Evolutionary conservation across 192 early-diverging fungal genomes (phyloP).

Genomic region (Coemansia nantahalensis): DNA sequence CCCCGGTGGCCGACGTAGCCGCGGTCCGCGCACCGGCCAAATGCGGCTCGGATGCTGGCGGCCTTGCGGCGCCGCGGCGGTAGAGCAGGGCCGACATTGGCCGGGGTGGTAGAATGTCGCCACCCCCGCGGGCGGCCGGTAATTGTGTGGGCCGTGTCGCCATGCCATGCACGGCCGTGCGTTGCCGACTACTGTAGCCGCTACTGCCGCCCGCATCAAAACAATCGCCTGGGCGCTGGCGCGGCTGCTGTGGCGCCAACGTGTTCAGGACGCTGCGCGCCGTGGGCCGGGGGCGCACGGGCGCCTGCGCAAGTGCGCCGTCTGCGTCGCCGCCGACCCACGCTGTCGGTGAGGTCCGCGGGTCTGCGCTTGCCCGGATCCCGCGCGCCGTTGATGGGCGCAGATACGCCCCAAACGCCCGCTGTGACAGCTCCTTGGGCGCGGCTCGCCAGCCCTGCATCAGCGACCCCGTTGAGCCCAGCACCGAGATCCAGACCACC

Average conservation of each 20-base stretch:
- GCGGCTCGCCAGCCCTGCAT: conserved; percentile 16
- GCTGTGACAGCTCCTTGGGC: conserved; percentile 20
- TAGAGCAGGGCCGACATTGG: conserved; percentile 25
- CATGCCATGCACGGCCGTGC: background rate
- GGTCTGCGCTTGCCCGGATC: background rate
- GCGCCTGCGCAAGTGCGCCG: too few relatives aligned
- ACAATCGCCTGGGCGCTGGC: background rate
- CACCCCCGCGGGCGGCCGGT: background rate
- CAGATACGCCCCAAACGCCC: conserved; percentile 13
- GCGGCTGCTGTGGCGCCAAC: too few relatives aligned
- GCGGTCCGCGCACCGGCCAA: too few relatives aligned
- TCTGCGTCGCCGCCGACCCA: too few relatives aligned
- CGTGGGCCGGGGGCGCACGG: too few relatives aligned
- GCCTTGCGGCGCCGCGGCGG: background rate
- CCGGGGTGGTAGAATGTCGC: background rate
- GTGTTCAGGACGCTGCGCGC: too few relatives aligned
- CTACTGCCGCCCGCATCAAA: background rate
- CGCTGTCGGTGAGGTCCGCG: too few relatives aligned
- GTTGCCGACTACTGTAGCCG: background rate
- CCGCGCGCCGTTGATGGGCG: conserved; percentile 6
- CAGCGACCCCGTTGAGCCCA: conserved; percentile 25
- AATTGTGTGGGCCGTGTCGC: background rate
- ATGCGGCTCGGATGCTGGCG: background rate
- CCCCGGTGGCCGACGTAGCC: too few relatives aligned
- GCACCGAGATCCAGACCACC: conserved; percentile 30